phyloP scores from a whole-genome alignment of 2,329 filamentous ascomycete species.

The Neonectria coccinea region DNA sequence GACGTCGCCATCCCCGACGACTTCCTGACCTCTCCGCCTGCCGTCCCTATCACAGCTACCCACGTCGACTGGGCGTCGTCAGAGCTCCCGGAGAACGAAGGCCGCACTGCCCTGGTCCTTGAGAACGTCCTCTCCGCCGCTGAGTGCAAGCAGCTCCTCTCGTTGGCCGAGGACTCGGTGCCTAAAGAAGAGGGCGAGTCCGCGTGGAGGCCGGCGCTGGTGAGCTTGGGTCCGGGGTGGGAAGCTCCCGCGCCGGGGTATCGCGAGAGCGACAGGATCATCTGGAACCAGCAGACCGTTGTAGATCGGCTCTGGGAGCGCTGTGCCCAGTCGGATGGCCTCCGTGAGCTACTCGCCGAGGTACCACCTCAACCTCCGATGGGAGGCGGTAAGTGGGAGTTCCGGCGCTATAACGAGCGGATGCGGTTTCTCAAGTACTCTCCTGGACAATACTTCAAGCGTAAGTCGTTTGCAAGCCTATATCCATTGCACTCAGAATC shows the following conservation, averaged over 20 bases:
- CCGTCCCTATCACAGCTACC: slow-evolving; percentile 54
- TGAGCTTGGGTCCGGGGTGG: slow-evolving; percentile 72
- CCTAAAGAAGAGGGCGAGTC: slow-evolving; percentile 38
- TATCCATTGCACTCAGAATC: not conserved
- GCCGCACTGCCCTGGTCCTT: slow-evolving; percentile 67
- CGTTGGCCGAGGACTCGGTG: slow-evolving; percentile 65
- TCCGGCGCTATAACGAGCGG: slow-evolving; percentile 73
- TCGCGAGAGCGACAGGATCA: slow-evolving; percentile 80
- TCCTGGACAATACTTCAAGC: slow-evolving; percentile 77
- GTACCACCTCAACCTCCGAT: slow-evolving; percentile 46
- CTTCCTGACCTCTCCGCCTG: slow-evolving; percentile 58
- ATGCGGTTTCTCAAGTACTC: slow-evolving; percentile 82
- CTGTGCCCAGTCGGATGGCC: slow-evolving; percentile 57
- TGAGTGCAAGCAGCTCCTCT: slow-evolving; percentile 71
- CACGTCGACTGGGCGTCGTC: slow-evolving; percentile 65
- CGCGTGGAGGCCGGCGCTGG: slow-evolving; percentile 75
- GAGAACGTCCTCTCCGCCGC: slow-evolving; percentile 65
- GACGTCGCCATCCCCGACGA: slow-evolving; percentile 52
- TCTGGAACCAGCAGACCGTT: slow-evolving; percentile 75
- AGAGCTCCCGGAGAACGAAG: slow-evolving; percentile 63
- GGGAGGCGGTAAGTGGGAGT: slow-evolving; percentile 53
- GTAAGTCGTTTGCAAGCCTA: slow-evolving; percentile 45
- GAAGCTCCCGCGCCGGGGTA: slow-evolving; percentile 67
- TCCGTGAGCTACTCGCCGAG: slow-evolving; percentile 55
- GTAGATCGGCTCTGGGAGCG: slow-evolving; percentile 73